These are phyloP conservation scores for Xylaria sp. DNA, from an alignment of 2,329 filamentous ascomycete species.

Conservation along the genomic window DNA sequence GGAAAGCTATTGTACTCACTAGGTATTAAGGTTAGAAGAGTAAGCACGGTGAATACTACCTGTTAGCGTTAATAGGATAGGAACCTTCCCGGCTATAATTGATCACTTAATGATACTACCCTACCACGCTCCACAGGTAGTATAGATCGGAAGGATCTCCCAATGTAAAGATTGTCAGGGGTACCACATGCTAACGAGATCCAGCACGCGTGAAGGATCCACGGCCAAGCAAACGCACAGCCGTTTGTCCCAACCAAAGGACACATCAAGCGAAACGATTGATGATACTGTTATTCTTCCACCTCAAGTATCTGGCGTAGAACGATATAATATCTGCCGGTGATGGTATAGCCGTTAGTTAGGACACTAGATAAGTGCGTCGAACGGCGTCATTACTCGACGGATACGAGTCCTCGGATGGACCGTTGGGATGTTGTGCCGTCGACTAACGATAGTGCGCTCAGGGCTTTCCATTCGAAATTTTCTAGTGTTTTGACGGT, in stretches of 20 bases:
- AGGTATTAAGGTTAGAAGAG: too few species aligned
- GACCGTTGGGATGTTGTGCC: too few species aligned
- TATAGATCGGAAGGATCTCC: neutral
- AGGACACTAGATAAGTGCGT: neutral
- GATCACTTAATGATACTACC: too few species aligned
- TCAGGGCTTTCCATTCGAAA: neutral
- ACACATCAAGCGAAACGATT: neutral
- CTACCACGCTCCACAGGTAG: too few species aligned
- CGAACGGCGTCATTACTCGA: neutral
- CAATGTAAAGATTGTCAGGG: constrained; percentile 1
- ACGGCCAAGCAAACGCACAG: constrained; percentile 7
- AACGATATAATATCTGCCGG: neutral
- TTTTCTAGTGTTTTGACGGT: neutral
- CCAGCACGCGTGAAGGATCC: neutral
- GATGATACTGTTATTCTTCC: neutral
- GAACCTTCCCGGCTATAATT: too few species aligned
- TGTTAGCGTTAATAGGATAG: too few species aligned
- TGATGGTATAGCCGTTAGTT: neutral
- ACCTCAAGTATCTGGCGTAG: neutral
- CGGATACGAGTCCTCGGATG: neutral
- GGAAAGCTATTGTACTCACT: too few species aligned
- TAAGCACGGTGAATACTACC: too few species aligned
- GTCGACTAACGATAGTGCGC: neutral
- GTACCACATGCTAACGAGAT: neutral
- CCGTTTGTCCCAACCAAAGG: neutral